A percentile compares a stretch with the other conserved stretches of the same genome.
Conservation (phyloP, 2,329 filamentous ascomycete genomes). For the Amauroascus niger region DNA sequence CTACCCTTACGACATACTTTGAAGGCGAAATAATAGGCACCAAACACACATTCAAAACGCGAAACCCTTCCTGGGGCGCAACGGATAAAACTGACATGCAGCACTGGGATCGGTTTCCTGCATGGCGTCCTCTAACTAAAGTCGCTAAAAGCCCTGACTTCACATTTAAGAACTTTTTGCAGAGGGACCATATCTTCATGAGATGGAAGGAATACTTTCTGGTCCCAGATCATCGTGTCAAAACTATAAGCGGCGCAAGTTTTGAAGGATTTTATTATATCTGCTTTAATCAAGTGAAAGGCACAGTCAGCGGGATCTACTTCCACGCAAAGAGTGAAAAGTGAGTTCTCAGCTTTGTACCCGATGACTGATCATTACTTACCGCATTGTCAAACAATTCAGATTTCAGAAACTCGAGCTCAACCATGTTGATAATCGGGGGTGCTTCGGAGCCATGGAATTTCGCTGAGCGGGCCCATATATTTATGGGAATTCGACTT, state of each 20-base stretch:
- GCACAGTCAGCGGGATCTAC: constrained; percentile 85
- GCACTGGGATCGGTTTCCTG: constrained; percentile 85
- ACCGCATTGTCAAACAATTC: constrained; percentile 8
- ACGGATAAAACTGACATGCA: constrained; percentile 82
- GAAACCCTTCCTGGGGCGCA: constrained; percentile 83
- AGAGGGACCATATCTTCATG: constrained; percentile 92
- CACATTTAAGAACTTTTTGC: constrained; percentile 58
- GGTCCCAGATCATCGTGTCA: constrained; percentile 85
- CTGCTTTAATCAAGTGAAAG: constrained; percentile 87
- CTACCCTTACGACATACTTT: constrained; percentile 95
- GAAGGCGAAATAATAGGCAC: constrained; percentile 95
- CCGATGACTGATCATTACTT: background rate
- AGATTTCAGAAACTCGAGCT: constrained; percentile 91
- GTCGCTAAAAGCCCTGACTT: constrained; percentile 51
- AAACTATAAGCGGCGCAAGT: constrained; percentile 84
- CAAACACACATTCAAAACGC: constrained; percentile 88
- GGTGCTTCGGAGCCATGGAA: constrained; percentile 78
- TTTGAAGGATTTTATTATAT: constrained; percentile 99
- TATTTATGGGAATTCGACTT: background rate
- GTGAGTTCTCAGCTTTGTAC: constrained; percentile 45
- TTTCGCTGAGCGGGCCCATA: constrained; percentile 52
- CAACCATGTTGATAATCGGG: constrained; percentile 73
- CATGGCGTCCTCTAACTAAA: constrained; percentile 68
- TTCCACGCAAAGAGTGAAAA: constrained; percentile 98
- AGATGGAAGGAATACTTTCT: constrained; percentile 98